These are phyloP conservation scores for Cryomyces minteri DNA, from an alignment of 495 filamentous ascomycete species.

Conservation along the genomic window DNA sequence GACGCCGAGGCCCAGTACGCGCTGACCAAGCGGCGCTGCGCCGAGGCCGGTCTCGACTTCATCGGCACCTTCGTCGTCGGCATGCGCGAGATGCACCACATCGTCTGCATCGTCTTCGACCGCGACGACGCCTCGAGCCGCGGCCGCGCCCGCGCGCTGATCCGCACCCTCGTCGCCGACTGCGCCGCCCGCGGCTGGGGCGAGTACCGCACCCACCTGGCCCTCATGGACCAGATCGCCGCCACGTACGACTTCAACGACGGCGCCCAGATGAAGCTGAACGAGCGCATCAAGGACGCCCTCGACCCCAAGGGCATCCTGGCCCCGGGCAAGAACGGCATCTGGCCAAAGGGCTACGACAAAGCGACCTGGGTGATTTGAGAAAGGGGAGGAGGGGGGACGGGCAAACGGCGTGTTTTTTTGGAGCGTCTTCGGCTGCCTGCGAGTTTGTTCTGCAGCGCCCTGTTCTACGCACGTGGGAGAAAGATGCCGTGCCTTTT, in stretches of 20 bases:
- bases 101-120: conserved; percentile 37
- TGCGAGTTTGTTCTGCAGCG: too few relatives aligned
- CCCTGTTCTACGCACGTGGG: too few relatives aligned
- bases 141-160: not conserved
- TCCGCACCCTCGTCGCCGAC: not conserved
- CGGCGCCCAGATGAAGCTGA: conserved; percentile 29
- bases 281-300: conserved; percentile 35
- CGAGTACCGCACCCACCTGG: conserved; percentile 38
- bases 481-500: too few relatives aligned
- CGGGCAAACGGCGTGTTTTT: too few relatives aligned
- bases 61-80: conserved; percentile 32
- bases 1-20: conserved; percentile 29
- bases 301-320: conserved; percentile 41
- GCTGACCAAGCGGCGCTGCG: conserved; percentile 21
- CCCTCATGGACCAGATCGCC: conserved; percentile 37
- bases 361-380: not conserved
- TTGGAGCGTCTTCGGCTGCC: too few relatives aligned
- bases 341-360: conserved; percentile 33
- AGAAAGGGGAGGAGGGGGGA: too few relatives aligned
- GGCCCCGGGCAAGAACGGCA: conserved; percentile 34
- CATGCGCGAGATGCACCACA: conserved; percentile 38
- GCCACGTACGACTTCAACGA: conserved; percentile 37
- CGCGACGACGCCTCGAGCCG: not conserved
- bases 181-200: conserved; percentile 26
- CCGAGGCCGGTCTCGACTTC: conserved; percentile 29